Conservation (phyloP, 2,329 filamentous ascomycete genomes). For the Leptosphaerulina australis region DNA sequence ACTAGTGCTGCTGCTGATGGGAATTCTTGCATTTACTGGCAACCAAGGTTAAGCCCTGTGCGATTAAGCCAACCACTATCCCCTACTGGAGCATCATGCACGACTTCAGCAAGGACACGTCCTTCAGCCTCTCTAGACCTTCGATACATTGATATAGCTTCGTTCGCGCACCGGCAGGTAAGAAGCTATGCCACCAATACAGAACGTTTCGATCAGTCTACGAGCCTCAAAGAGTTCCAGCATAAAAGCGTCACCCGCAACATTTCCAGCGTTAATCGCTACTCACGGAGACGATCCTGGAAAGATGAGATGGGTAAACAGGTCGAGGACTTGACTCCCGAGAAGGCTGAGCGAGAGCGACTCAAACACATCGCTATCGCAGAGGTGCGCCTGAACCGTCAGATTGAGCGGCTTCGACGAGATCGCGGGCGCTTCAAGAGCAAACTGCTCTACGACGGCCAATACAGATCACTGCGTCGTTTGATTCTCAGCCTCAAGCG, state of each 20-base stretch:
- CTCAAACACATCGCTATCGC: conserved; percentile 18
- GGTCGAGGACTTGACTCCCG: neutral
- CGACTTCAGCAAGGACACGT: neutral
- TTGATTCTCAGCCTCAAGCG: conserved; percentile 28
- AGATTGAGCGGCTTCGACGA: conserved; percentile 1
- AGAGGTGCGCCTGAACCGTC: neutral
- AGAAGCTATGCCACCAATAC: conserved; percentile 17
- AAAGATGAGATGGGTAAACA: neutral
- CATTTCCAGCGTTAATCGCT: neutral
- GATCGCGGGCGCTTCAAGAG: neutral
- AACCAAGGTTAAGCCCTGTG: neutral
- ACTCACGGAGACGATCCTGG: conserved; percentile 7
- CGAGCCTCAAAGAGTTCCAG: neutral
- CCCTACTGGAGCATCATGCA: neutral
- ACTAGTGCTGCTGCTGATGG: too few species aligned
- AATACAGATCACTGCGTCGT: conserved; percentile 38
- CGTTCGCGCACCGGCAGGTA: conserved; percentile 23
- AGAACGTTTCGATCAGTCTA: neutral
- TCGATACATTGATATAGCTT: conserved; percentile 37
- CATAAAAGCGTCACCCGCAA: neutral
- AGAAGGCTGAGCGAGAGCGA: conserved; percentile 13
- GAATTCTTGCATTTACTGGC: neutral
- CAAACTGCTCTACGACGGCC: conserved; percentile 25
- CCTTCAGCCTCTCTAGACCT: conserved; percentile 6
- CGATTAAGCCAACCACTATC: neutral